Evolutionary conservation across 2,329 filamentous ascomycete genomes (phyloP), one percentile per base, ranked within the genome.

Genomic region (Pseudogymnoascus sp.): DNA sequence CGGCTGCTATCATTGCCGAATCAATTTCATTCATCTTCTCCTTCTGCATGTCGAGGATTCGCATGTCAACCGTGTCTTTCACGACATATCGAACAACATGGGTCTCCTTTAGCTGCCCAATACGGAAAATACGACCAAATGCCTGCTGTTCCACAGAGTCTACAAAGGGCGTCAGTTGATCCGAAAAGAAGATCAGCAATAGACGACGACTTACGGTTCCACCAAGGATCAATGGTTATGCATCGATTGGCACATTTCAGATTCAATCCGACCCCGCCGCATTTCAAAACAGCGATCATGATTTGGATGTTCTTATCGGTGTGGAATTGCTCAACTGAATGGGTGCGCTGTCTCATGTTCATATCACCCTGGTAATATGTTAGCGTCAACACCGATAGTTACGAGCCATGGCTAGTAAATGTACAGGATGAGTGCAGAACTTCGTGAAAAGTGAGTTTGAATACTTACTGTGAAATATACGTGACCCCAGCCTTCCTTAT

Each of bases 61-160:
- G 74, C 8, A 80, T 74, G 62, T 92, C 87, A 4, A 89, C 81
- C 0, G 79, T 81, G 4, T 80, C 75, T 1, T 75, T 71, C 0
- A 85, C 76, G 0, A 84, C 72, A 35, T 91, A 76, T 0, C 84
- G 78, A 0, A 82, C 78, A 62, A 88, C 79, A 9, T 82, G 74
- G 0, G 86, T 86, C 35, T 82, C 74, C 41, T 86, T 81, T 0
- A 68, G 64, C 64, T 93, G 89, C 0, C 87, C 87, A 2, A 86
- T 84, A 4, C 88, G 79, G 66, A 81, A 82, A 0, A 90, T 81
- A 0, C 88, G 81, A 1, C 74, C 74, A 38, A 79, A 79, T 0
- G 82, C 86, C 67, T 90, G 88, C n/a, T 84, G 74, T 65, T 90
- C 86, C 2, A 71, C 69, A 4, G 64, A 66, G 36, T 70, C 57